These are phyloP conservation scores for Monilinia fructigena DNA, from an alignment of 2,329 filamentous ascomycete species.

Conservation along the genomic window DNA sequence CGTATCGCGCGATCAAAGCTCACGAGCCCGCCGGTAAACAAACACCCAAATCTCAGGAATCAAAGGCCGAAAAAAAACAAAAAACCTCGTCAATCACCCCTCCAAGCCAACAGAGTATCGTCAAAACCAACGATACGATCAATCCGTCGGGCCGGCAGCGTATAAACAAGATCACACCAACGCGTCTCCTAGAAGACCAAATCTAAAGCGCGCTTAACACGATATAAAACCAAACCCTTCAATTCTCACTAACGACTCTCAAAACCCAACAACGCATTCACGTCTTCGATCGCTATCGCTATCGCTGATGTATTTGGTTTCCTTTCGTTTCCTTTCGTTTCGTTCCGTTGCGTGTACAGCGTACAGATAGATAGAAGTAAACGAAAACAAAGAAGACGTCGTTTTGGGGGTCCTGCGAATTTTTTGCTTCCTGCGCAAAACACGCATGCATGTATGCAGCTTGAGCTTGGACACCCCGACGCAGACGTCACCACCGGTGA, in stretches of 20 bases:
- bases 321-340: too few relatives aligned
- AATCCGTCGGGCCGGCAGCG: not conserved
- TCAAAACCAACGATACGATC: not conserved
- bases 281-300: too few relatives aligned
- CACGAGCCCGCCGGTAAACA: not conserved
- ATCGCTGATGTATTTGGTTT: too few relatives aligned
- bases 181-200: not conserved
- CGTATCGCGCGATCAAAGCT: not conserved
- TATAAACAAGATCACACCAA: not conserved
- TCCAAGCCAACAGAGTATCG: not conserved
- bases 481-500: constrained; percentile 20
- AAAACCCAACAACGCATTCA: too few relatives aligned
- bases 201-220: not conserved
- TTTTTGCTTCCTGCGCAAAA: constrained; percentile 1
- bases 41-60: not conserved
- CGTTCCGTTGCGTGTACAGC: too few relatives aligned
- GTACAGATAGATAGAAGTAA: not conserved
- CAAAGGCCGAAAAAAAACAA: not conserved
- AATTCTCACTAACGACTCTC: too few relatives aligned
- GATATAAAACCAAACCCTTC: not conserved
- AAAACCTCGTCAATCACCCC: not conserved
- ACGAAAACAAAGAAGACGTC: not conserved
- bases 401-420: not conserved
- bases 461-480: constrained; percentile 9
- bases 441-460: not conserved